phyloP scores from a whole-genome alignment of 2,329 filamentous ascomycete genomes.

The Pseudogymnoascus sp. region DNA sequence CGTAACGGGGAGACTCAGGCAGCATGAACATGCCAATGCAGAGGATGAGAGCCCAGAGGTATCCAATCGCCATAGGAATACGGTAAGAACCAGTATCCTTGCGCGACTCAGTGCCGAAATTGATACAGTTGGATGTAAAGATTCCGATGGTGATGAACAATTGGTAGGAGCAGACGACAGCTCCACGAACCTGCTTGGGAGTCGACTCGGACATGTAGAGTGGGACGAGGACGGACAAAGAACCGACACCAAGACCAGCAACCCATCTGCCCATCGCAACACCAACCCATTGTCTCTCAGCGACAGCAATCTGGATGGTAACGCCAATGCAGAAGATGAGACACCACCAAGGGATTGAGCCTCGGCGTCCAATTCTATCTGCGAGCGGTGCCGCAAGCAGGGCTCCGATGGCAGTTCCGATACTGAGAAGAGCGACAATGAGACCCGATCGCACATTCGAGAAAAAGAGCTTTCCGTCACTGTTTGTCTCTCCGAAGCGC shows the following conservation, averaged over 20 bases:
- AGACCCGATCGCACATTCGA: slow-evolving; percentile 54
- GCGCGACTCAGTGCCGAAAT: slow-evolving; percentile 38
- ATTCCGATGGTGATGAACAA: slow-evolving; percentile 68
- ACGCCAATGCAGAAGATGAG: slow-evolving; percentile 56
- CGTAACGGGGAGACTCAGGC: slow-evolving; percentile 51
- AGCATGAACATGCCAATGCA: slow-evolving; percentile 45
- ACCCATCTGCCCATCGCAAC: slow-evolving; percentile 57
- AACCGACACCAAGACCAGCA: slow-evolving; percentile 61
- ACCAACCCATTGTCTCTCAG: slow-evolving; percentile 53
- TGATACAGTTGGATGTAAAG: slow-evolving; percentile 47
- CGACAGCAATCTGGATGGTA: slow-evolving; percentile 54
- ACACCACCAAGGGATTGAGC: slow-evolving; percentile 45
- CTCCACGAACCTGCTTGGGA: slow-evolving; percentile 55
- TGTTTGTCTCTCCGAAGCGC: slow-evolving; percentile 43
- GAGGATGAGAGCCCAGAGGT: slow-evolving; percentile 44
- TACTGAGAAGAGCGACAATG: slow-evolving; percentile 38
- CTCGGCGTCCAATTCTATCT: slow-evolving; percentile 53
- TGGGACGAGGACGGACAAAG: slow-evolving; percentile 56
- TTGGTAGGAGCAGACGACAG: slow-evolving; percentile 61
- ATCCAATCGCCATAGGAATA: slow-evolving; percentile 51
- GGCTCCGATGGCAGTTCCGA: slow-evolving; percentile 48
- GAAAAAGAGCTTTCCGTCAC: slow-evolving; percentile 35
- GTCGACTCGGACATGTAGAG: slow-evolving; percentile 61
- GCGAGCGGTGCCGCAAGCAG: slow-evolving; percentile 52
- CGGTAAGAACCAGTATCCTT: slow-evolving; percentile 47